Conservation (phyloP, 2,329 filamentous ascomycete genomes). For the Fusarium heterosporum region DNA sequence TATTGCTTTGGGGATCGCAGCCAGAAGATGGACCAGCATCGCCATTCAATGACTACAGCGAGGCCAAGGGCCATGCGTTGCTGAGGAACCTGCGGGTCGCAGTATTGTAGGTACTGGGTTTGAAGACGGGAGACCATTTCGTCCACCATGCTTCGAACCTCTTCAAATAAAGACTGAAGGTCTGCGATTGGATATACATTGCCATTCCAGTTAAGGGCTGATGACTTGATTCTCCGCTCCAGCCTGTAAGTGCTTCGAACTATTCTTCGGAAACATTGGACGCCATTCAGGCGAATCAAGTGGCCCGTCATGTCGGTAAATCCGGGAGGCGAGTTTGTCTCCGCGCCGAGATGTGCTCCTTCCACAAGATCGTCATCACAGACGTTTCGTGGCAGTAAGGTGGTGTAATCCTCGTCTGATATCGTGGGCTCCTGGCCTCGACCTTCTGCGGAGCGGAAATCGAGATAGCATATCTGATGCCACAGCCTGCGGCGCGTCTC, state of each 20-base stretch:
- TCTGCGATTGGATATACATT: background rate
- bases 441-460: slow-evolving; percentile 6
- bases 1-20: background rate
- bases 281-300: slow-evolving; percentile 1
- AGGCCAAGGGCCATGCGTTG: background rate
- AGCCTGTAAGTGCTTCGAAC: slow-evolving; percentile 1
- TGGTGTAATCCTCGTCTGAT: background rate
- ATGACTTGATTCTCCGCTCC: background rate
- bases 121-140: background rate
- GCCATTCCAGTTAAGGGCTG: background rate
- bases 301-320: slow-evolving; percentile 4
- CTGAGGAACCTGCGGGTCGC: background rate
- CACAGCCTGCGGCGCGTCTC: slow-evolving; percentile 2
- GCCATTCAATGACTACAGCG: background rate
- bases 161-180: slow-evolving; percentile 2
- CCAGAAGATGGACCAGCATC: slow-evolving; percentile 12
- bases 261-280: slow-evolving; percentile 5
- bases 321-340: background rate
- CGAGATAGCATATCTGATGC: slow-evolving; percentile 8
- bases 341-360: background rate
- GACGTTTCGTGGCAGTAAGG: slow-evolving; percentile 2
- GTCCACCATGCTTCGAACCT: slow-evolving; percentile 1
- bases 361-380: background rate
- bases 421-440: slow-evolving; percentile 5
- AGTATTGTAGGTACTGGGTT: background rate